phyloP scores from a whole-genome alignment of 108 stramenopile species.

The Skeletonema tropicum region DNA sequence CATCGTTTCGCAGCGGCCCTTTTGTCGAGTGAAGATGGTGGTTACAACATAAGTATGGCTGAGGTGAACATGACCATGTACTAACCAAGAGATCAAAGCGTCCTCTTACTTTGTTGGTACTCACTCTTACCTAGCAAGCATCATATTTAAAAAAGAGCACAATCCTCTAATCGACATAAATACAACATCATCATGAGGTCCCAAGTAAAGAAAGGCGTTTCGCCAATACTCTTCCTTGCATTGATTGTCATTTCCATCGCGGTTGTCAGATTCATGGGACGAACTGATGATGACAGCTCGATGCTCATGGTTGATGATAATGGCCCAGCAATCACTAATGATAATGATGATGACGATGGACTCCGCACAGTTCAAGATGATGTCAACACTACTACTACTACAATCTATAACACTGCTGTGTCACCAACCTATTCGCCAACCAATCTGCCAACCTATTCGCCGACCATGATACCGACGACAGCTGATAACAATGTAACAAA shows the following conservation, averaged over 20 bases:
- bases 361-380: background rate
- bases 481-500: background rate
- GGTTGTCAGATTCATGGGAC: background rate
- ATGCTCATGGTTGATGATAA: background rate
- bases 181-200: background rate
- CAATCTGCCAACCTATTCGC: background rate
- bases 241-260: background rate
- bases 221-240: background rate
- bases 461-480: background rate
- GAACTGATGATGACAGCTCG: background rate
- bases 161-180: no score
- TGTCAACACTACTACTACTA: background rate
- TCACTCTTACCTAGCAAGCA: no score
- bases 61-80: no score
- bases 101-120: no score
- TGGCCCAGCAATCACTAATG: background rate
- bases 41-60: no score
- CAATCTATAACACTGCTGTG: background rate
- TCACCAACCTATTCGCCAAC: background rate
- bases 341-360: background rate
- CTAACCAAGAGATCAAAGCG: no score
- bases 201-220: background rate
- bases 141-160: no score
- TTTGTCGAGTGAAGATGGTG: no score
- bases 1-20: no score